phyloP scores from a whole-genome alignment of 768 basidiomycete genomes.

The Termitomyces sp. region DNA sequence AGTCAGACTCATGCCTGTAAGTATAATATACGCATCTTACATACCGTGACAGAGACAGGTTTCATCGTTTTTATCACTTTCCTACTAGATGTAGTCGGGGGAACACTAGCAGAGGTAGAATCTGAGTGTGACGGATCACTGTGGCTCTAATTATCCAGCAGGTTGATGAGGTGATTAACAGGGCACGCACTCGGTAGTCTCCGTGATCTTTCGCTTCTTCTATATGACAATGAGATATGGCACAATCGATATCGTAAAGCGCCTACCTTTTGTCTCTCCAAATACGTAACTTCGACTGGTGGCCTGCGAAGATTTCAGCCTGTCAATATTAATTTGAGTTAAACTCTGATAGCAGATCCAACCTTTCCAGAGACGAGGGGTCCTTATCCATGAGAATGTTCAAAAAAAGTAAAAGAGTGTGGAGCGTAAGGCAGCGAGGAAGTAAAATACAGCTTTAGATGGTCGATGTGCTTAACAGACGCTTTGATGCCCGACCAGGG shows the following conservation, averaged over 20 bases:
- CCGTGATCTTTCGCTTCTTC: constrained; percentile 24
- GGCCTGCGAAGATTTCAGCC: constrained; percentile 11
- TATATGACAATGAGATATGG: constrained; percentile 16
- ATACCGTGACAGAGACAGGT: constrained; percentile 4
- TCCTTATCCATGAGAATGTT: constrained; percentile 12
- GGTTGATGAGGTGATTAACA: constrained; percentile 1
- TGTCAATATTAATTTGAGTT: neutral
- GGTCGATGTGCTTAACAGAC: neutral
- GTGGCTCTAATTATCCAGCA: constrained; percentile 1
- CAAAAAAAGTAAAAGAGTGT: constrained; percentile 18
- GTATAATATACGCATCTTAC: neutral
- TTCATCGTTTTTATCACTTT: constrained; percentile 1
- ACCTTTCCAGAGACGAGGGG: constrained; percentile 19
- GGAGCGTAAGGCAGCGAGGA: constrained; percentile 2
- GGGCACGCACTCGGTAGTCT: constrained; percentile 16
- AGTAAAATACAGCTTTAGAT: constrained; percentile 1
- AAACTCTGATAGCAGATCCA: neutral
- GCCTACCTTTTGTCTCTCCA: constrained; percentile 33
- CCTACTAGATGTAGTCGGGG: neutral
- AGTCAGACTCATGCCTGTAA: neutral
- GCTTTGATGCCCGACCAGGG: neutral
- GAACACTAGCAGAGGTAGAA: constrained; percentile 1
- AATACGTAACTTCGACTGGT: constrained; percentile 28
- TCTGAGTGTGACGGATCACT: constrained; percentile 13
- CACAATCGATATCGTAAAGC: constrained; percentile 4